Percentiles rank a stretch among this genome's conserved stretches.
phyloP scores from a whole-genome alignment of 495 filamentous ascomycete genomes.

The Penicillium bovifimosum region DNA sequence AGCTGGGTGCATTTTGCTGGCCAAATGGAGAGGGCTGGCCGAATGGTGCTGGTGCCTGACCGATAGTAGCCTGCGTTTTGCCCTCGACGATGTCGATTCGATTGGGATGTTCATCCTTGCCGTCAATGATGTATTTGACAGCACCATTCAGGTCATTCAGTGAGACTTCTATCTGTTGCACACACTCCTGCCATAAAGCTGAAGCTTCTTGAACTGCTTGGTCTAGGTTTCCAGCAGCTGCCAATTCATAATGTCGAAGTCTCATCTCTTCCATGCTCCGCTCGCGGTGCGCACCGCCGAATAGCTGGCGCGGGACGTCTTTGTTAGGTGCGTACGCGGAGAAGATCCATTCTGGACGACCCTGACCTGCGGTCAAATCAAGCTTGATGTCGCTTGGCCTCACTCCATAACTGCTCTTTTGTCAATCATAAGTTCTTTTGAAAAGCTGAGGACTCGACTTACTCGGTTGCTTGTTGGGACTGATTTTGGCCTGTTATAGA shows the following conservation, averaged over 20 bases:
- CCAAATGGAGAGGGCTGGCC: conserved; percentile 37
- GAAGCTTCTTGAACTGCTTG: conserved; percentile 63
- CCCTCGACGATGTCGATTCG: conserved; percentile 63
- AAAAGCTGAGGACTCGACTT: conserved; percentile 10
- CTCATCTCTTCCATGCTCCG: conserved; percentile 81
- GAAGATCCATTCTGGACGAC: conserved; percentile 75
- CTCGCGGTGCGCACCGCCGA: conserved; percentile 72
- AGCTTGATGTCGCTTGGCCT: conserved; percentile 49
- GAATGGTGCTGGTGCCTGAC: conserved; percentile 22
- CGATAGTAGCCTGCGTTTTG: conserved; percentile 24
- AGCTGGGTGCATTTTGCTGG: conserved; percentile 11
- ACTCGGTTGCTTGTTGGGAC: conserved; percentile 26
- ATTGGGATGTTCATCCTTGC: conserved; percentile 71
- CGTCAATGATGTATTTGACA: conserved; percentile 63
- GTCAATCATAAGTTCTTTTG: conserved; percentile 13
- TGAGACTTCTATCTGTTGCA: conserved; percentile 63
- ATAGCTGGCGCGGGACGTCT: conserved; percentile 70
- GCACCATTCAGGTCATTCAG: conserved; percentile 65
- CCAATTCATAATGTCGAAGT: conserved; percentile 57
- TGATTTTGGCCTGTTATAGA: conserved; percentile 5
- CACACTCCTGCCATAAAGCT: conserved; percentile 49
- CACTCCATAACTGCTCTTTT: conserved; percentile 43
- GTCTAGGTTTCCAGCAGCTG: conserved; percentile 54
- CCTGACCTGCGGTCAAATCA: conserved; percentile 55
- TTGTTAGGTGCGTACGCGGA: conserved; percentile 72